Evolutionary conservation across 2,329 filamentous ascomycete species (phyloP).

Genomic region (Magnaporthales sp.): DNA sequence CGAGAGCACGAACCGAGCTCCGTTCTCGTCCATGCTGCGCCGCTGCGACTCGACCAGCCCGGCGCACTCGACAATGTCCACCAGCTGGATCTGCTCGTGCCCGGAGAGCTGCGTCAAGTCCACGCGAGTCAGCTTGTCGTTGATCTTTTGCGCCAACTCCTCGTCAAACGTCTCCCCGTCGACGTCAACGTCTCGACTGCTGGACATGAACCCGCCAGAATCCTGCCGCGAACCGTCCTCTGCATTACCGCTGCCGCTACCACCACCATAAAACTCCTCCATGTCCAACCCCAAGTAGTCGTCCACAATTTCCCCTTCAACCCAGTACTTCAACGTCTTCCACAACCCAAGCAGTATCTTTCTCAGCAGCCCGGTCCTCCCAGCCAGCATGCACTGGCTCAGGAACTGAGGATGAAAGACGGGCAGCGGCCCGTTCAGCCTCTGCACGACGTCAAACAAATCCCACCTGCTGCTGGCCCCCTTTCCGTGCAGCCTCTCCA

Average conservation of each 20-base stretch:
- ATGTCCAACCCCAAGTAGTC: conserved; percentile 61
- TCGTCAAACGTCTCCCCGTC: conserved; percentile 62
- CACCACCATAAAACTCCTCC: conserved; percentile 46
- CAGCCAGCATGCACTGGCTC: conserved; percentile 75
- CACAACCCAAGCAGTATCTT: conserved; percentile 64
- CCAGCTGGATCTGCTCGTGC: conserved; percentile 77
- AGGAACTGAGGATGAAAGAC: conserved; percentile 90
- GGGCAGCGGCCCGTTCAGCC: conserved; percentile 79
- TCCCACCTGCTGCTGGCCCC: conserved; percentile 44
- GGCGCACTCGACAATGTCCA: conserved; percentile 77
- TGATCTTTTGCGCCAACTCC: conserved; percentile 59
- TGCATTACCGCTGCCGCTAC: conserved; percentile 16
- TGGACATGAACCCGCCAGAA: not conserved
- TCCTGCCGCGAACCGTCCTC: conserved; percentile 11
- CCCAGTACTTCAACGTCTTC: conserved; percentile 71
- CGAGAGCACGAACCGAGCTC: conserved; percentile 78
- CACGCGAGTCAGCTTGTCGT: conserved; percentile 66
- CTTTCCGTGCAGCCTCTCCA: conserved; percentile 32
- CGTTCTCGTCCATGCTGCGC: conserved; percentile 84
- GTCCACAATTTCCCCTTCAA: conserved; percentile 72
- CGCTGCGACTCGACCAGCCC: conserved; percentile 79
- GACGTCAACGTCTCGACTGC: conserved; percentile 25
- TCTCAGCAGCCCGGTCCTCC: conserved; percentile 65
- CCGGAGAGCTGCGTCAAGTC: conserved; percentile 73
- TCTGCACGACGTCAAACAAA: conserved; percentile 72